Evolutionary conservation across 306 rosid genomes (phyloP).

Genomic region (Dryas drummondii): DNA sequence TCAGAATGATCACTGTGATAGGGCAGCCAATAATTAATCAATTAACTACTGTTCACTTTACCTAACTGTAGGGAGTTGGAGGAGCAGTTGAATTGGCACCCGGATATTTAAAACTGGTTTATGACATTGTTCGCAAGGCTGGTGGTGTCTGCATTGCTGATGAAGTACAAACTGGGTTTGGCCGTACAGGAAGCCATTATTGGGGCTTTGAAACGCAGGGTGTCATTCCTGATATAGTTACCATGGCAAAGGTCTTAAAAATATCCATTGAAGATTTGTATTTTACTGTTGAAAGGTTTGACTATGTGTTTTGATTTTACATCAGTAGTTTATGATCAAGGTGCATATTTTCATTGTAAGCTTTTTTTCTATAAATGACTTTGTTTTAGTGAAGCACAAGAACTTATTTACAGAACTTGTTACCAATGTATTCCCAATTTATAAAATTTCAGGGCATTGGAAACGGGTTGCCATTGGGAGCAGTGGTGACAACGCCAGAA

Average conservation of each 20-base stretch:
- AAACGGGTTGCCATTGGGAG: conserved; percentile 90
- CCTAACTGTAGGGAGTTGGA: conserved; percentile 70
- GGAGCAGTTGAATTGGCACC: conserved; percentile 88
- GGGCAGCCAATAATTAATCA: not conserved
- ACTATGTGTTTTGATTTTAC: conserved; percentile 9
- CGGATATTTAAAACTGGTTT: conserved; percentile 80
- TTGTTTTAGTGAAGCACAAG: conserved; percentile 11
- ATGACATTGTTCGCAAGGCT: conserved; percentile 76
- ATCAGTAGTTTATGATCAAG: conserved; percentile 7
- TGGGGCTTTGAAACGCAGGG: conserved; percentile 97
- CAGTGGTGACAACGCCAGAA: conserved; percentile 89
- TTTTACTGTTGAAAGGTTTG: not conserved
- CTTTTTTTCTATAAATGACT: conserved; percentile 10
- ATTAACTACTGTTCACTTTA: not conserved
- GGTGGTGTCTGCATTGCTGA: conserved; percentile 98
- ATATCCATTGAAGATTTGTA: not conserved
- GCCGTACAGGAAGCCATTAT: conserved; percentile 88
- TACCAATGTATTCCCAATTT: conserved; percentile 17
- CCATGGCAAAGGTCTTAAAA: conserved; percentile 87
- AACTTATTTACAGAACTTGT: conserved; percentile 6
- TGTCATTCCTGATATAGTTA: conserved; percentile 87
- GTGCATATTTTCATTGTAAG: not conserved
- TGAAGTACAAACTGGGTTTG: conserved; percentile 98
- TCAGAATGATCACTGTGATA: not conserved
- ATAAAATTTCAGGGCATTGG: conserved; percentile 73